phyloP scores from a whole-genome alignment of 108 stramenopile species.

The Skeletonema grethae region DNA sequence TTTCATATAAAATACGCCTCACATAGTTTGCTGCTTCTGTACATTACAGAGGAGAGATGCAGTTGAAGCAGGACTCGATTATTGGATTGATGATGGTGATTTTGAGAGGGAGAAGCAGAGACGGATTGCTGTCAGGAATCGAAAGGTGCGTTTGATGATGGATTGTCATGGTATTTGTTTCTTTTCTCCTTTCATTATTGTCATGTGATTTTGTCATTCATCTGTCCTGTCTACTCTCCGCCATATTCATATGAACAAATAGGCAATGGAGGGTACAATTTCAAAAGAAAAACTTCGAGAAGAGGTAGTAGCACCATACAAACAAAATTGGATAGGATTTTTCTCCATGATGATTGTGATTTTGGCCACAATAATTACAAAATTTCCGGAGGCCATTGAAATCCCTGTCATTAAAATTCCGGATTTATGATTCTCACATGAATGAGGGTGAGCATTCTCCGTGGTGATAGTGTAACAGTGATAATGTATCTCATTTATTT shows the following conservation, averaged over 20 bases:
- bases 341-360: slow-evolving; percentile 72
- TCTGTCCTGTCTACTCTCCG: neutral
- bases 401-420: slow-evolving; percentile 71
- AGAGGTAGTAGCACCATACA: slow-evolving; percentile 81
- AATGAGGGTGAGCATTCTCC: neutral
- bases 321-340: slow-evolving; percentile 89
- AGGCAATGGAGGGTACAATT: slow-evolving; percentile 66
- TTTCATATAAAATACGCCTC: no score
- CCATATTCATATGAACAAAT: neutral
- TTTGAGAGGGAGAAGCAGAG: slow-evolving; percentile 51
- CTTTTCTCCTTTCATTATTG: neutral
- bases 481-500: slow-evolving; percentile 5
- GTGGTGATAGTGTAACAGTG: neutral
- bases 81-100: slow-evolving; percentile 85
- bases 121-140: slow-evolving; percentile 54
- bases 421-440: slow-evolving; percentile 65
- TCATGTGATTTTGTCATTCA: neutral
- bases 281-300: slow-evolving; percentile 68
- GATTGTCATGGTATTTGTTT: neutral
- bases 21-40: no score
- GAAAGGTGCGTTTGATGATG: slow-evolving; percentile 42
- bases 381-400: slow-evolving; percentile 81
- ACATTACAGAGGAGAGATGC: slow-evolving; percentile 54
- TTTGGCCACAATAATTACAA: slow-evolving; percentile 60
- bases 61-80: slow-evolving; percentile 76